Conservation (phyloP, 2,329 filamentous ascomycete genomes). For the Nothophoma quercina region DNA sequence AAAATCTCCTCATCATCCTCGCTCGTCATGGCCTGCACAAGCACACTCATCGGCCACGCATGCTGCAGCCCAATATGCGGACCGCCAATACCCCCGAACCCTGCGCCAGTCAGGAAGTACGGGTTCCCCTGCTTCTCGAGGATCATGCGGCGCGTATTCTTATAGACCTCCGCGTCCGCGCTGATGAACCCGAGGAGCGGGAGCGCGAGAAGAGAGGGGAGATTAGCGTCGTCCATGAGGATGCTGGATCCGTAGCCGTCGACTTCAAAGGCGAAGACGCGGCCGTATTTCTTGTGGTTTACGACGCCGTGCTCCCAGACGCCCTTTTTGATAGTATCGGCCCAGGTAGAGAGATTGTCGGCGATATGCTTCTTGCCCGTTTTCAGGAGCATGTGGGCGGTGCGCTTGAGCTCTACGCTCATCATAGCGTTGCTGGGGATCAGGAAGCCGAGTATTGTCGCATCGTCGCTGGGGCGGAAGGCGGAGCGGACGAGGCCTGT, state of each 20-base stretch:
- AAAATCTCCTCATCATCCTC: constrained; percentile 83
- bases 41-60: constrained; percentile 95
- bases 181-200: constrained; percentile 80
- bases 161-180: constrained; percentile 73
- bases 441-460: constrained; percentile 91
- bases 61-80: constrained; percentile 83
- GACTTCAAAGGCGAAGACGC: constrained; percentile 87
- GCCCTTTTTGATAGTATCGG: constrained; percentile 73
- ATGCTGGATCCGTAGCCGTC: constrained; percentile 85
- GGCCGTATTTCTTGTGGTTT: constrained; percentile 74
- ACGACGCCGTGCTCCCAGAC: constrained; percentile 87
- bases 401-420: constrained; percentile 82
- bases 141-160: constrained; percentile 87
- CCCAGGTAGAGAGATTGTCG: constrained; percentile 61
- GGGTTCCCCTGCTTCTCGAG: constrained; percentile 80
- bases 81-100: constrained; percentile 89
- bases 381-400: constrained; percentile 71
- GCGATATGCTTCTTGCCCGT: constrained; percentile 64
- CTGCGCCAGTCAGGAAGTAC: constrained; percentile 80
- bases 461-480: constrained; percentile 94
- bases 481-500: constrained; percentile 90
- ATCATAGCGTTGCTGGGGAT: constrained; percentile 98
- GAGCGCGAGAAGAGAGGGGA: constrained; percentile 80
- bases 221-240: constrained; percentile 89
- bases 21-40: constrained; percentile 90